Percentiles rank a stretch among this genome's conserved stretches.
phyloP scores from a whole-genome alignment of 2,329 filamentous ascomycete species.

The Arthrobotrys sinensis region DNA sequence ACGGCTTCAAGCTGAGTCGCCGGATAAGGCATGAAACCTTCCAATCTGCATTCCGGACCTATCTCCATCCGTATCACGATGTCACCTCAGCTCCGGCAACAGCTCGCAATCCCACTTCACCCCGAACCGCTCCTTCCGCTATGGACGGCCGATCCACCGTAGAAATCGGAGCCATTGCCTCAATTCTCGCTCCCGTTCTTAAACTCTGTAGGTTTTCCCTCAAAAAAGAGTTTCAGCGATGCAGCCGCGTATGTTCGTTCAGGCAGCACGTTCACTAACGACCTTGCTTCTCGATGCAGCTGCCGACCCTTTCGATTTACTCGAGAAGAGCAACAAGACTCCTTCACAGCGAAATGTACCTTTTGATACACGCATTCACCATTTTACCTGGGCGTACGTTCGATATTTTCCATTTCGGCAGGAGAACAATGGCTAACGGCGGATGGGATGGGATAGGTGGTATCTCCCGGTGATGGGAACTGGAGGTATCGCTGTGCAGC shows the following conservation, averaged over 20 bases:
- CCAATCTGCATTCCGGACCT: background rate
- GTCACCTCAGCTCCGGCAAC: slow-evolving; percentile 28
- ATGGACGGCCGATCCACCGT: slow-evolving; percentile 28
- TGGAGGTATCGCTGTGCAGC: slow-evolving; percentile 52
- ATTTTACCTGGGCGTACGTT: slow-evolving; percentile 57
- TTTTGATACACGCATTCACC: slow-evolving; percentile 49
- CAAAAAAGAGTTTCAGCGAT: background rate
- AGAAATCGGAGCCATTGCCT: slow-evolving; percentile 43
- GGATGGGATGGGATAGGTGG: slow-evolving; percentile 29
- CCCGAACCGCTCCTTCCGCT: background rate
- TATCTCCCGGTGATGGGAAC: slow-evolving; percentile 56
- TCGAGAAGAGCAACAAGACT: slow-evolving; percentile 52
- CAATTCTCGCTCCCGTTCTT: slow-evolving; percentile 45
- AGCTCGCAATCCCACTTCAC: slow-evolving; percentile 15
- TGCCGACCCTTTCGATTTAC: slow-evolving; percentile 47
- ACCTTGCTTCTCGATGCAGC: slow-evolving; percentile 8
- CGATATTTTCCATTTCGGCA: background rate
- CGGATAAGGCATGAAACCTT: slow-evolving; percentile 17
- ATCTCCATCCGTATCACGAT: slow-evolving; percentile 17
- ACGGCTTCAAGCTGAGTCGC: slow-evolving; percentile 11
- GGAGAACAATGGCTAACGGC: background rate
- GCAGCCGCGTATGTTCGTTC: slow-evolving; percentile 14
- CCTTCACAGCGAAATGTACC: slow-evolving; percentile 51
- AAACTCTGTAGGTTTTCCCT: slow-evolving; percentile 37
- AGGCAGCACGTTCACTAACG: slow-evolving; percentile 36